phyloP scores from a whole-genome alignment of 768 basidiomycete species.

The Dioszegia crocea region DNA sequence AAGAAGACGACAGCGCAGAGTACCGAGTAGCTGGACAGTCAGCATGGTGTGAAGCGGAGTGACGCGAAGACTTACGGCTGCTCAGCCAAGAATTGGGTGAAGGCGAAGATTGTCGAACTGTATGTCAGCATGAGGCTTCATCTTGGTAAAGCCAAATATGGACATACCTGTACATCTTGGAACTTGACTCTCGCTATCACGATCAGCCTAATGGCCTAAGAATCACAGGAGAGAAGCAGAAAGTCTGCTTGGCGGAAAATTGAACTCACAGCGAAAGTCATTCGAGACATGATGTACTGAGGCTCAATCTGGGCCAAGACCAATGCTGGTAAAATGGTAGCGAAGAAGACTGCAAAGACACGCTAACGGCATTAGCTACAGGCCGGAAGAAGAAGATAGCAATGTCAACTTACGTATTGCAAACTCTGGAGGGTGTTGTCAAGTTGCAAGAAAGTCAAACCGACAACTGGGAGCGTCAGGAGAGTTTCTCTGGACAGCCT shows the following conservation, averaged over 20 bases:
- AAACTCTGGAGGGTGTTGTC: conserved; percentile 55
- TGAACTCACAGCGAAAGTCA: conserved; percentile 43
- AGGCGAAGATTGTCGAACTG: conserved; percentile 72
- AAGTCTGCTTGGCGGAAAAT: no score
- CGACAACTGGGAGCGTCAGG: conserved; percentile 51
- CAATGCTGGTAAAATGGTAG: conserved; percentile 63
- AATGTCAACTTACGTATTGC: conserved; percentile 56
- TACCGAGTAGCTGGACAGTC: conserved; percentile 43
- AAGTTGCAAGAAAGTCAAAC: conserved; percentile 71
- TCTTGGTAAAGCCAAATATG: background rate
- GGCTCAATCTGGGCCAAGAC: conserved; percentile 79
- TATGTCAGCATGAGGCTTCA: conserved; percentile 29
- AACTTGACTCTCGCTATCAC: conserved; percentile 61
- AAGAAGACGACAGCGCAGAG: conserved; percentile 71
- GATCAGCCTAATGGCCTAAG: background rate
- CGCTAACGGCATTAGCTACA: background rate
- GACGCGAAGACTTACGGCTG: conserved; percentile 51
- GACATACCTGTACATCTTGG: conserved; percentile 65
- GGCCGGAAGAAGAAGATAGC: background rate
- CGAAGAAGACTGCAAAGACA: conserved; percentile 60
- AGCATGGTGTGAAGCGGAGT: no score
- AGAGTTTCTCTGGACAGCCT: background rate
- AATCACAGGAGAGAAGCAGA: background rate
- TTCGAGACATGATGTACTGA: conserved; percentile 70
- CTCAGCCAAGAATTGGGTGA: conserved; percentile 75